Conservation (phyloP, 208 protist genomes). For the Wallacemonas sp. region DNA sequence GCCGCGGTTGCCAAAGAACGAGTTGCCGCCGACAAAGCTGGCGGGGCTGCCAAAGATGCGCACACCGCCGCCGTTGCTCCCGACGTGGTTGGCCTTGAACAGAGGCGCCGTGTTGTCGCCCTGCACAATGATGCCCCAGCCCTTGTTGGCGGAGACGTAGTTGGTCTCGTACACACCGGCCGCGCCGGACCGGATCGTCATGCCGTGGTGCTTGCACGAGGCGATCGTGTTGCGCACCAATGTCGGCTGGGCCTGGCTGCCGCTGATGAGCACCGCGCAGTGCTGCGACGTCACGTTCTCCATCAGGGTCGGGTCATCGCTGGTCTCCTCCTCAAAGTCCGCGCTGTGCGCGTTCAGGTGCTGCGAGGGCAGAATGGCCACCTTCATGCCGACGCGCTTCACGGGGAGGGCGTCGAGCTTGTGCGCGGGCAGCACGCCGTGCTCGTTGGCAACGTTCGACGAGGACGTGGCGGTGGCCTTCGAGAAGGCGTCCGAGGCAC, state of each 20-base stretch:
- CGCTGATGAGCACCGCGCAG: conserved; percentile 27
- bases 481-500: not conserved
- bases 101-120: conserved; percentile 16
- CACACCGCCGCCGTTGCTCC: conserved; percentile 37
- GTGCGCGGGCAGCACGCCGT: conserved; percentile 28
- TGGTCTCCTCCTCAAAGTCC: conserved; percentile 4
- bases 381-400: conserved; percentile 33
- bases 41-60: conserved; percentile 26
- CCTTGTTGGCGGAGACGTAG: conserved; percentile 46
- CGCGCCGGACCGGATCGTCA: conserved; percentile 22
- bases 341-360: conserved; percentile 1
- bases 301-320: conserved; percentile 13
- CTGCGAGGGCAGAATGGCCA: conserved; percentile 23
- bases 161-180: conserved; percentile 40
- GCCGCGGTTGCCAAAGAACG: conserved; percentile 33
- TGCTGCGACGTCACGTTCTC: conserved; percentile 13
- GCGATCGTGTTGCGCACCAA: conserved; percentile 43
- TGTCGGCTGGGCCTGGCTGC: conserved; percentile 23
- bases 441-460: conserved; percentile 10
- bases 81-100: conserved; percentile 37
- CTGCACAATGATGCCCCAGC: conserved; percentile 40
- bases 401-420: conserved; percentile 38
- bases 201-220: conserved; percentile 32
- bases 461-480: not conserved
- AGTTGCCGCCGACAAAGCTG: conserved; percentile 24